Base-by-base conservation (phyloP, 306 rosid genomes). In the Vachellia pachyceras region DNA sequence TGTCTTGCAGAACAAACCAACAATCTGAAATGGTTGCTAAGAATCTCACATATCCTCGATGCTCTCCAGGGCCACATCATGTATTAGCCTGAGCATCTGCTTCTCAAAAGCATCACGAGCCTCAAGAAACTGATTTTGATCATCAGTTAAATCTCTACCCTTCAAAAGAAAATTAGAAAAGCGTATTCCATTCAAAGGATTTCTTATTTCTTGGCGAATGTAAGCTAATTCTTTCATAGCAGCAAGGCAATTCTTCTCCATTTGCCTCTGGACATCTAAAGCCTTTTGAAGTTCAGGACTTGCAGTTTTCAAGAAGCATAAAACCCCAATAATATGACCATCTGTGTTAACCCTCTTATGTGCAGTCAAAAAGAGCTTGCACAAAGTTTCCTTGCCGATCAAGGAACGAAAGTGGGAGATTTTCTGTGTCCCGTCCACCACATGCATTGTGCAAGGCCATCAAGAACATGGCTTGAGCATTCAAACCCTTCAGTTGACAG, bases 101-200 rank as follows among this genome's bases (percentile, higher is more conserved):
- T 89, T 95, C 90, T 91, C 97, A 85, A 98, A 95, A 72, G 99
- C 94, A 65, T 85, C 77, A 85, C 93, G 88, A 65, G 97, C 93
- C 89, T 93, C 99, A 66, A 95, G 88, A 84, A 90, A 85, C 88
- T 93, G 97, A 82, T 84, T 93, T 83, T 93, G 99, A 69, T 93
- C 97, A 66, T 95, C 92, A 5, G 90, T 89, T 82, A 95, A 85
- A 39, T 87, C 90, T 10, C 97, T 95, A 80, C 89, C 87, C 84
- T 89, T 94, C 90, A 93, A 86, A 88, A 95, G 99, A 6, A 7
- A 95, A 86, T 89, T 91, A 13, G 96, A 85, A 82, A 95, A 95
- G 82, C 92, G 90, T 76, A 93, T 91, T 49, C 99, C 99, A 75
- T 86, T 93, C 80, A 95, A 80, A 40, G 99, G 99, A 82, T 86